Percentiles rank a stretch among this genome's conserved stretches.
These are phyloP conservation scores for Insectozyma bohioensis DNA, from an alignment of 1,139 yeast genomes.

Conservation along the genomic window DNA sequence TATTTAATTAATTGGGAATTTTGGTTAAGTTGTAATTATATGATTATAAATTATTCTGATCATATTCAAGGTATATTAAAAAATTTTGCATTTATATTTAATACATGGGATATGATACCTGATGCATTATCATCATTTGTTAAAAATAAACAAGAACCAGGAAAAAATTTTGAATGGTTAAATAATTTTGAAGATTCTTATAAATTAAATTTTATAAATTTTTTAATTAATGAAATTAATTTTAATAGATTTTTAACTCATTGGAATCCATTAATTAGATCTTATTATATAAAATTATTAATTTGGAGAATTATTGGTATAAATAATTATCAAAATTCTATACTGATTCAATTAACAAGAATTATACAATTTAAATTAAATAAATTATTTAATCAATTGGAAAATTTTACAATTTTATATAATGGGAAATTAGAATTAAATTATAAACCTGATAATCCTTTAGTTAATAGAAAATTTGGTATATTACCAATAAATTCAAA, in stretches of 20 bases:
- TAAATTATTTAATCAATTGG: constrained; percentile 20
- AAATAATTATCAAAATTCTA: constrained; percentile 40
- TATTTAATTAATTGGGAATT: constrained; percentile 64
- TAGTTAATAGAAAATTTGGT: constrained; percentile 50
- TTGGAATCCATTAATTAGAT: constrained; percentile 76
- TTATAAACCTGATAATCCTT: constrained; percentile 50
- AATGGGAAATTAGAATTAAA: constrained; percentile 14
- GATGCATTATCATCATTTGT: constrained; percentile 18
- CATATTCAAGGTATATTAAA: constrained; percentile 64
- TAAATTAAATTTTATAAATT: constrained; percentile 48
- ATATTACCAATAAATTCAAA: constrained; percentile 37
- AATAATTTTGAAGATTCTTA: constrained; percentile 35
- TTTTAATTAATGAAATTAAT: constrained; percentile 49
- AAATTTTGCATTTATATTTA: constrained; percentile 65
- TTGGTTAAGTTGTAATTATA: constrained; percentile 64
- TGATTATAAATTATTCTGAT: constrained; percentile 58
- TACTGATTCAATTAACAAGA: constrained; percentile 31
- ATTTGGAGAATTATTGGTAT: constrained; percentile 67
- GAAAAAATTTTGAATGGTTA: constrained; percentile 28
- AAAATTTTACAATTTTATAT: constrained; percentile 17
- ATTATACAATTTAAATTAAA: constrained; percentile 29
- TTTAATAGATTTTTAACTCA: constrained; percentile 67
- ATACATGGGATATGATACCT: constrained; percentile 77
- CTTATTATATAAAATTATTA: constrained; percentile 64
- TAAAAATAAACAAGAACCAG: constrained; percentile 1